Evolutionary conservation across 441 rosid species (phyloP).

Genomic region (Populus hybrid): DNA sequence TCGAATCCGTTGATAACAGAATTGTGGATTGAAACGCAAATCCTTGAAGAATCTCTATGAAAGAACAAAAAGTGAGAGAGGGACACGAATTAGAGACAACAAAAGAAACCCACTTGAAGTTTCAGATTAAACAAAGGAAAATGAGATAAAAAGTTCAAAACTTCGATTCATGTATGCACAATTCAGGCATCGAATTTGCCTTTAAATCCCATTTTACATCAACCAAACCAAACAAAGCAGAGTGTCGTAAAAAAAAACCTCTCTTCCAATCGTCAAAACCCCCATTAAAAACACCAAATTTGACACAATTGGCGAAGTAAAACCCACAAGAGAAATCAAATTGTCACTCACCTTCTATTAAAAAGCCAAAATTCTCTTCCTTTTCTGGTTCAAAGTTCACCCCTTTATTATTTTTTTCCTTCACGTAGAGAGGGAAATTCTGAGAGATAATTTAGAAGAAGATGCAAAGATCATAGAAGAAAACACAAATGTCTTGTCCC

Average conservation of each 20-base stretch:
- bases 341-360: constrained; percentile 35
- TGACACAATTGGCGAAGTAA: constrained; percentile 5
- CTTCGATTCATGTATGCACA: not conserved
- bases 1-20: constrained; percentile 23
- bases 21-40: constrained; percentile 7
- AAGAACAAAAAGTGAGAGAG: not conserved
- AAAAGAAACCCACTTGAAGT: constrained; percentile 7
- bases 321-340: constrained; percentile 6
- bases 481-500: constrained; percentile 6
- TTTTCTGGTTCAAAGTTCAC: constrained; percentile 15
- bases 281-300: constrained; percentile 17
- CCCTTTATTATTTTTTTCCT: constrained; percentile 8
- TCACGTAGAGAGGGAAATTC: constrained; percentile 1
- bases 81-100: not conserved
- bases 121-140: not conserved
- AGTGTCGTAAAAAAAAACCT: not conserved
- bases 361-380: not conserved
- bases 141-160: not conserved
- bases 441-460: constrained; percentile 6
- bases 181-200: not conserved
- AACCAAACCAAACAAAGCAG: constrained; percentile 19
- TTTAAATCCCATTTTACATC: constrained; percentile 14
- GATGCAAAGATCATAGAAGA: constrained; percentile 22
- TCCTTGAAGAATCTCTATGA: constrained; percentile 3
- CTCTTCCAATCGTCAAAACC: constrained; percentile 3